A percentile compares a stretch with the other conserved stretches of the same genome.
These are phyloP conservation scores for Ceratobasidium sp. DNA, from an alignment of 1,284 basidiomycete genomes.

Conservation along the genomic window DNA sequence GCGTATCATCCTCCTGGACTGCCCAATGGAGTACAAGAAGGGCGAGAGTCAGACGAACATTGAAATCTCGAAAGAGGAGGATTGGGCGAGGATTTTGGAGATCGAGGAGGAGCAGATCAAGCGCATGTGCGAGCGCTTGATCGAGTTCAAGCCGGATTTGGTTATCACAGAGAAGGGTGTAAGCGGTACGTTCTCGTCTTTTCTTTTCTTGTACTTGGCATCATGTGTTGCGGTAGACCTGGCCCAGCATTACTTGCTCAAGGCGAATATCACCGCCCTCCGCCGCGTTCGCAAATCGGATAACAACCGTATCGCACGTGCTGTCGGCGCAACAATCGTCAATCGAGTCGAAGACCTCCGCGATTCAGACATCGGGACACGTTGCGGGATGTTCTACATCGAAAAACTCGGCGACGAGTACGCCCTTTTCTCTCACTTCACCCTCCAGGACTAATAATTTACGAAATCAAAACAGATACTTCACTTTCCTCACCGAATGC, in stretches of 20 bases:
- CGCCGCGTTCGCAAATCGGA: conserved; percentile 97
- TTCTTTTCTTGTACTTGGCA: conserved; percentile 42
- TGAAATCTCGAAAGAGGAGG: conserved; percentile 94
- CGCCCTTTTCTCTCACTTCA: conserved; percentile 56
- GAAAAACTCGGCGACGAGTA: conserved; percentile 98
- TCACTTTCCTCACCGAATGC: conserved; percentile 96
- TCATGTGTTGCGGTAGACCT: conserved; percentile 69
- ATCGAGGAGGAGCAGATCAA: conserved; percentile 99
- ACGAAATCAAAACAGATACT: conserved; percentile 79
- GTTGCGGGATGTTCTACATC: conserved; percentile 94
- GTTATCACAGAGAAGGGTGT: conserved; percentile 98
- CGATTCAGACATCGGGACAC: conserved; percentile 90
- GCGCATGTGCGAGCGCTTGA: conserved; percentile 84
- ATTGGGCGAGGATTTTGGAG: conserved; percentile 93
- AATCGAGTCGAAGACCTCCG: conserved; percentile 96
- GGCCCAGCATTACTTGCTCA: conserved; percentile 92
- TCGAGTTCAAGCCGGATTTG: conserved; percentile 95
- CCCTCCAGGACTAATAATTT: not conserved
- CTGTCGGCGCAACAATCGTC: conserved; percentile 95
- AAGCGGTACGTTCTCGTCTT: conserved; percentile 75
- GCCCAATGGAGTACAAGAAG: conserved; percentile 99
- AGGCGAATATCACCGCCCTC: conserved; percentile 91
- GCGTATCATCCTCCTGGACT: conserved; percentile 91
- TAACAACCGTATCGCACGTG: conserved; percentile 98
- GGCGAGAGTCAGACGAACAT: conserved; percentile 99